phyloP scores from a whole-genome alignment of 202 grass and related monocot species.

The Eragrostis tef region DNA sequence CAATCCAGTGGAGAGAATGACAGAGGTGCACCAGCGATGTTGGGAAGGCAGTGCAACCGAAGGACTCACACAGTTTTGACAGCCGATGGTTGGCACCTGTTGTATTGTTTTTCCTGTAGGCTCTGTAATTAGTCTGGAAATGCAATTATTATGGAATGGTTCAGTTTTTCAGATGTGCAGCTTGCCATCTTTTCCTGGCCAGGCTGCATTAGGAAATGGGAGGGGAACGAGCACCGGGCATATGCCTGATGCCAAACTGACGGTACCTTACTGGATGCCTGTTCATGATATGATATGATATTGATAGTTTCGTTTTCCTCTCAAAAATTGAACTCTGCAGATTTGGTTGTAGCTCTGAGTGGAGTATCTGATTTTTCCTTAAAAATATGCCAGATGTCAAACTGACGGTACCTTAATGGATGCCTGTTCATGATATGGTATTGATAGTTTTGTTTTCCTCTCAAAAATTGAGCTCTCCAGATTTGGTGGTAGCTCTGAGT shows the following conservation, averaged over 20 bases:
- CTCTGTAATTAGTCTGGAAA: conserved; percentile 48
- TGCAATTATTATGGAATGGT: conserved; percentile 12
- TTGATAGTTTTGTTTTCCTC: too few relatives aligned
- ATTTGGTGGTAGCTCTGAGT: too few relatives aligned
- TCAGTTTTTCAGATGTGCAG: conserved; percentile 39
- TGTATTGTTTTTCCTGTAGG: conserved; percentile 34
- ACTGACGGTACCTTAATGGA: too few relatives aligned
- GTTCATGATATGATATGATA: too few relatives aligned
- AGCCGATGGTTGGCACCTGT: conserved; percentile 8
- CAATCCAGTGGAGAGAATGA: conserved; percentile 61
- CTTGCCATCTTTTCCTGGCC: conserved; percentile 1
- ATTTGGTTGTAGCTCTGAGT: background rate
- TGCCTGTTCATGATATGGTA: too few relatives aligned
- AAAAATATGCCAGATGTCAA: too few relatives aligned
- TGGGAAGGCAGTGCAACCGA: conserved; percentile 47
- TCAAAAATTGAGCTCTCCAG: too few relatives aligned
- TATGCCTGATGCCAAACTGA: background rate
- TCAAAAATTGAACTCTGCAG: background rate
- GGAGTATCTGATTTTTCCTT: background rate
- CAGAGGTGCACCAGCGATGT: conserved; percentile 58
- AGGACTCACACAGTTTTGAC: conserved; percentile 51
- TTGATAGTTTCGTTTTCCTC: background rate
- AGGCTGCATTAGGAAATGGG: background rate
- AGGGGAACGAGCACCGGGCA: background rate
- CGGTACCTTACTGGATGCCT: background rate